phyloP scores from a whole-genome alignment of 2,329 filamentous ascomycete genomes.

The Dactylellina parvicollis region DNA sequence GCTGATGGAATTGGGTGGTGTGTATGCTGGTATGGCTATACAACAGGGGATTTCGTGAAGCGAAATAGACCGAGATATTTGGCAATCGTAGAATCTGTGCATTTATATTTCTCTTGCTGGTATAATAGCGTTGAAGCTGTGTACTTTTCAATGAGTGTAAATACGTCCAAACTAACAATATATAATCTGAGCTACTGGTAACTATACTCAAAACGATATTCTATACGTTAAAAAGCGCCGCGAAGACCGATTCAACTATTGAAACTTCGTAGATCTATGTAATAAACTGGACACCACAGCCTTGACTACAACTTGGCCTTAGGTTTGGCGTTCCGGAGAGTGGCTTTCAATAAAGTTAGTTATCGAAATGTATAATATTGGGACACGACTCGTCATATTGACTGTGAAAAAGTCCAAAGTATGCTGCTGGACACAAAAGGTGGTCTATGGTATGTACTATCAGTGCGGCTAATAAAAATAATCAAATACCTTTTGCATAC shows the following conservation, averaged over 20 bases:
- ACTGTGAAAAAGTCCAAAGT: conserved; percentile 1
- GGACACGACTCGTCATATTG: conserved; percentile 14
- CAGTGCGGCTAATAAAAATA: conserved; percentile 19
- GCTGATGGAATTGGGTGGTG: conserved; percentile 65
- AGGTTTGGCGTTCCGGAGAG: conserved; percentile 12
- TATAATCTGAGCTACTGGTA: too few species aligned
- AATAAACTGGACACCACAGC: background rate
- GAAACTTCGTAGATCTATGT: too few species aligned
- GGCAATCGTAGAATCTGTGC: background rate
- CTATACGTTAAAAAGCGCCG: too few species aligned
- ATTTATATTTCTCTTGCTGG: background rate
- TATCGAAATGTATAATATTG: conserved; percentile 3
- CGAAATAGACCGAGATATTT: background rate
- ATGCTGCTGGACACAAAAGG: background rate
- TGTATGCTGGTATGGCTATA: conserved; percentile 66
- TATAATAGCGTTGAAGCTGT: background rate
- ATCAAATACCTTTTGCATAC: conserved; percentile 63
- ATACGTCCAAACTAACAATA: background rate
- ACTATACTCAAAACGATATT: too few species aligned
- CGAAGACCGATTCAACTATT: too few species aligned
- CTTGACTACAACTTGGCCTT: conserved; percentile 21
- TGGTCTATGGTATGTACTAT: conserved; percentile 18
- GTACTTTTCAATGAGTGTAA: background rate
- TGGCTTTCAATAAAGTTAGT: conserved; percentile 31
- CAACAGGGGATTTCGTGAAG: conserved; percentile 63